Evolutionary conservation across 2,329 filamentous ascomycete genomes (phyloP).

Genomic region (Neoascochyta sp.): DNA sequence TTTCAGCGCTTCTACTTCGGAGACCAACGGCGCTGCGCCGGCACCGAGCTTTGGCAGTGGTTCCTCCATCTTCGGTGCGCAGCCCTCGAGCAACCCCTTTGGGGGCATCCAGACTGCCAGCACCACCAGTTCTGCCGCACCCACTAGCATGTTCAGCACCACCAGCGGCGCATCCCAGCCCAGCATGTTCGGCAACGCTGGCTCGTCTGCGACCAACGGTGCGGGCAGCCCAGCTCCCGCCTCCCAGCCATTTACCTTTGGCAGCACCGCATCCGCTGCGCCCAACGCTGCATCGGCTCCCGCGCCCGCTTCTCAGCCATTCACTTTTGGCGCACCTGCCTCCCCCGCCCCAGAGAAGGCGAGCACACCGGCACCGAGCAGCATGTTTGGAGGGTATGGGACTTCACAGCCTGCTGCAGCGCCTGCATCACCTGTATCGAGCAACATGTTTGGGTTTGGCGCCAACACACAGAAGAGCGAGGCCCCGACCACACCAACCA

Average conservation of each 20-base stretch:
- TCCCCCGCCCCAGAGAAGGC: conserved; percentile 11
- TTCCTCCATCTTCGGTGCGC: conserved; percentile 17
- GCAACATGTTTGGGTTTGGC: conserved; percentile 16
- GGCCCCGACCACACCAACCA: conserved; percentile 4
- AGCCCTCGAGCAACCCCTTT: conserved; percentile 19
- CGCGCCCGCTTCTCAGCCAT: conserved; percentile 8
- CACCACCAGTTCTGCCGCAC: conserved; percentile 9
- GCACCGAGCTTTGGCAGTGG: conserved; percentile 15
- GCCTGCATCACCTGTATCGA: conserved; percentile 10
- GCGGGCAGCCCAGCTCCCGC: conserved; percentile 13
- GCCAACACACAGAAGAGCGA: conserved; percentile 9
- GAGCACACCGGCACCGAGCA: conserved; percentile 13
- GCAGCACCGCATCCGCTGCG: conserved; percentile 10
- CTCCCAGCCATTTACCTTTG: conserved; percentile 15
- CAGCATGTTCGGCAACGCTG: conserved; percentile 9
- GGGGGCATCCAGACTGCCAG: conserved; percentile 17
- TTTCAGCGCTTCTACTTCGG: conserved; percentile 17
- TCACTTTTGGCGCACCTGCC: conserved; percentile 15
- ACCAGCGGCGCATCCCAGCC: conserved; percentile 11
- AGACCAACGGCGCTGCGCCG: conserved; percentile 19
- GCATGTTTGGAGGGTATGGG: conserved; percentile 14
- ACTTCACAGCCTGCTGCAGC: conserved; percentile 9
- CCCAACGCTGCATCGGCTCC: conserved; percentile 9
- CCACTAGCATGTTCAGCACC: conserved; percentile 15
- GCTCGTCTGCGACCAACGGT: conserved; percentile 10